Percentiles rank a stretch among this genome's conserved stretches.
phyloP scores from a whole-genome alignment of 345 rosid genomes.

The Kandelia obovata region DNA sequence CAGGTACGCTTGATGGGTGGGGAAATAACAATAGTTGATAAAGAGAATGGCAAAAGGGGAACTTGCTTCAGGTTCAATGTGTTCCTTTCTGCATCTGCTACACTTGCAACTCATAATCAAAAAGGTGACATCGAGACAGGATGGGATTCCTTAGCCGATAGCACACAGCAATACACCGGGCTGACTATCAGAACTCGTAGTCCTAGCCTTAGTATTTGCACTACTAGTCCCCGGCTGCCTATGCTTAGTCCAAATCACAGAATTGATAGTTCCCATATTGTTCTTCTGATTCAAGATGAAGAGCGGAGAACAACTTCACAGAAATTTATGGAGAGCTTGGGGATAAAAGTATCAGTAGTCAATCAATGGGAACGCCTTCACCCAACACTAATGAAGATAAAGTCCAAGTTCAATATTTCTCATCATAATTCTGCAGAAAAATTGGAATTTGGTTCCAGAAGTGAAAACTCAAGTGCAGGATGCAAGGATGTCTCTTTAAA shows the following conservation, averaged over 20 bases:
- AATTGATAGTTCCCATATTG: slow-evolving; percentile 58
- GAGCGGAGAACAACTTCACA: slow-evolving; percentile 49
- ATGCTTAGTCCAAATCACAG: slow-evolving; percentile 40
- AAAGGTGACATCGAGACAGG: slow-evolving; percentile 27
- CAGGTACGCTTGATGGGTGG: slow-evolving; percentile 89
- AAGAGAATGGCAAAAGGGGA: slow-evolving; percentile 53
- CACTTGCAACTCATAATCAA: slow-evolving; percentile 11
- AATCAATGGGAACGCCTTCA: slow-evolving; percentile 43
- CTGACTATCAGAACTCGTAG: slow-evolving; percentile 30
- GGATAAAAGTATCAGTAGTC: slow-evolving; percentile 45
- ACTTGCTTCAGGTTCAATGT: slow-evolving; percentile 77
- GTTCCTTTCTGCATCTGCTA: slow-evolving; percentile 28
- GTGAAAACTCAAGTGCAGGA: slow-evolving; percentile 32
- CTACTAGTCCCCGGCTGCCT: slow-evolving; percentile 39
- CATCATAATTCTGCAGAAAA: slow-evolving; percentile 42
- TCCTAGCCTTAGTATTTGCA: slow-evolving; percentile 24
- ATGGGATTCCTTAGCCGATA: slow-evolving; percentile 12
- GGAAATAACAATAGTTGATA: slow-evolving; percentile 63
- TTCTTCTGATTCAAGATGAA: slow-evolving; percentile 50
- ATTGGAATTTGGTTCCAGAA: slow-evolving; percentile 39
- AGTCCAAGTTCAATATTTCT: slow-evolving; percentile 31
- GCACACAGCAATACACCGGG: slow-evolving; percentile 18
- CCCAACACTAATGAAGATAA: slow-evolving; percentile 31
- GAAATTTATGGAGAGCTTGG: slow-evolving; percentile 47
- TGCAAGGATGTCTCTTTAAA: slow-evolving; percentile 49